Evolutionary conservation across 2,329 filamentous ascomycete genomes (phyloP), one percentile per base, ranked within the genome.

Genomic region (Didymella segeticola): DNA sequence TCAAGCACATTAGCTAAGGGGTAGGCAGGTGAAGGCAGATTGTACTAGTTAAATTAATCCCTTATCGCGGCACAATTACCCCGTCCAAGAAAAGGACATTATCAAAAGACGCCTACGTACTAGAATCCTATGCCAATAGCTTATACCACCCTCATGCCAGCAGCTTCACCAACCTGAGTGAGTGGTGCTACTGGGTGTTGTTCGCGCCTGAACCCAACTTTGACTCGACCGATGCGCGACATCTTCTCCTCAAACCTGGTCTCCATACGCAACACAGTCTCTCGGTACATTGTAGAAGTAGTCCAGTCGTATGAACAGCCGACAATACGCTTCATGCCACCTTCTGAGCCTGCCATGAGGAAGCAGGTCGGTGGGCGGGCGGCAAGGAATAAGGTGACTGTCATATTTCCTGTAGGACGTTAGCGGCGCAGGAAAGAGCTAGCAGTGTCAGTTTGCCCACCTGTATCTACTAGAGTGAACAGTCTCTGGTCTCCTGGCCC

Each of bases 271-370:
- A 81, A 48, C 2, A 81, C 79, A 1, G 75, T 78, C 61, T 81
- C 79, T 0, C 76, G 66, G 43, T 75, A 77, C 42, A 79, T 61
- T 0, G 76, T 79, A 2, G 67, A 62, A 1, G 70, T 75, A 0
- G 68, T 72, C 74, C 74, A 77, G 55, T 81, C 77, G 47, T 80
- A 81, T 0, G 76, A 79, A 57, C 78, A 80, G 14, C 77, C 64
- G 5, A 81, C 61, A 3, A 76, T 76, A 7, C 79, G 70, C 51
- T 79, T 77, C 75, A 79, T 77, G 2, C 78, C 78, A 5, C 76
- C 77, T 54, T 80, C 79, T 1, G 63, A 61, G 7, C 76, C 79
- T n/a, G 72, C 75, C n/a, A 79, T 57, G 8, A 82, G 60, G 46
- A 79, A 71, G 27, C 72, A 75, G 1, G 76, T 67, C 0, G 80